Base-by-base conservation (phyloP, 1,139 yeast species). In the Protomyces inundatus region DNA sequence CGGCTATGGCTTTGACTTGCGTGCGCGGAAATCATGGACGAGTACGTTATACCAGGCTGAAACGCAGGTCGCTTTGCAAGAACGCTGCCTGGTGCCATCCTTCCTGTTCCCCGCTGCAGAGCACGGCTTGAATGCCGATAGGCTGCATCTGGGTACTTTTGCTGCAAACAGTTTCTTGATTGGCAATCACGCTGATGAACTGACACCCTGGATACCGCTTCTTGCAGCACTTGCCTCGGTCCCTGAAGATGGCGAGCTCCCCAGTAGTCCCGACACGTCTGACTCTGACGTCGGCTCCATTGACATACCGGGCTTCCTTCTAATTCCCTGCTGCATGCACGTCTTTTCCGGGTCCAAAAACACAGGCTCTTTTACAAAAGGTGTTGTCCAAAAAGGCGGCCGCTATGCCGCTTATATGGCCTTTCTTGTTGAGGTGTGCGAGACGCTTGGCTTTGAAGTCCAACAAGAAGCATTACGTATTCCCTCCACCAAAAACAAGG, bases 281-380 rank as follows among this genome's bases (percentile, higher is more conserved):
- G 60, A 14, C 32, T 7, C 5, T 95, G 91, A 0, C 83, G 80
- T 34, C 9, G 48, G 10, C 6, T 6, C 23, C 30, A 37, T 52
- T 1, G 10, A n/a, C 69, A 97, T 97, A 2, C 40, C 61, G 6
- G 63, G 55, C 34, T 93, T 90, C 72, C 79, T 91, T 77, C 96
- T 90, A 6, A 88, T 93, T 51, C 98, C 98, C 2, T 93, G 98
- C 73, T 93, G 98, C 73, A 90, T 97, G 0, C 96, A 93, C 74
- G 83, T 88, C 0, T 79, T 91, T 50, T 82, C 86, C 10, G 98
- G 98, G 2, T 84, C 84, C 32, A 85, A 84, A 69, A 79, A 81
- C 6, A 78, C 90, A 73, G 91, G 90, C 0, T 85, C 93, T 0
- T 78, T 90, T 59, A 96, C 53, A 4, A 48, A 46, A 34, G 56